Percentiles rank a stretch among this genome's conserved stretches.
phyloP scores from a whole-genome alignment of 768 basidiomycete genomes.

The Auricularia cornea region DNA sequence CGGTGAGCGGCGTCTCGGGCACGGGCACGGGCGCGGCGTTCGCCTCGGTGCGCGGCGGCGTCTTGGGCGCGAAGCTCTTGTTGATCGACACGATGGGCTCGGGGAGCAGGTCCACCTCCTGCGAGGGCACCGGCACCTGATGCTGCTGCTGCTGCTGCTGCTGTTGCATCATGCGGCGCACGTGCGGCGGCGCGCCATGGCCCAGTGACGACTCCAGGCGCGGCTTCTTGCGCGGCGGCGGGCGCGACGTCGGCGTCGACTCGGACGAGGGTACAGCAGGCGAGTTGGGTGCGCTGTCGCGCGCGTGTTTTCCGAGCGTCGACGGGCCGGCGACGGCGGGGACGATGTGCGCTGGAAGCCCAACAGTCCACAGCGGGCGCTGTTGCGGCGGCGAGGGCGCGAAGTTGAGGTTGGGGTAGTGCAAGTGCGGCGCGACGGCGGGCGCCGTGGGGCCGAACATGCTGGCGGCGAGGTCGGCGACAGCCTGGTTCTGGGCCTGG shows the following conservation, averaged over 20 bases:
- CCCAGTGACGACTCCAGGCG: background rate
- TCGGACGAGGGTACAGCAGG: background rate
- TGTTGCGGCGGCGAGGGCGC: background rate
- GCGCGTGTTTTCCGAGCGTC: background rate
- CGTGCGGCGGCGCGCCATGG: no score
- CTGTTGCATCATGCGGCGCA: background rate
- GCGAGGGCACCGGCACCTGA: background rate
- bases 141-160: background rate
- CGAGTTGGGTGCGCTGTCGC: background rate
- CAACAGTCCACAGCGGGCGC: background rate
- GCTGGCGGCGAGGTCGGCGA: no score
- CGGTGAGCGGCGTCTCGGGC: background rate
- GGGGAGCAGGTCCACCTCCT: background rate
- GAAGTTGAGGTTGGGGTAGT: background rate
- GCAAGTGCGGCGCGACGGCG: no score
- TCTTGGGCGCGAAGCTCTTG: background rate
- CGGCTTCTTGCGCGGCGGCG: background rate
- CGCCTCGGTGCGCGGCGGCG: background rate
- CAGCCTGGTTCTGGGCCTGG: no score
- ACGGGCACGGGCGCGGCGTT: background rate
- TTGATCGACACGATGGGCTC: background rate
- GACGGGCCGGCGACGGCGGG: background rate
- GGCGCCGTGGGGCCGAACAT: no score
- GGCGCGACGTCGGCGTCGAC: background rate
- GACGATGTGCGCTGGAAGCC: background rate